Conservation (phyloP, 495 filamentous ascomycete genomes). For the Aspergillus sparsus region DNA sequence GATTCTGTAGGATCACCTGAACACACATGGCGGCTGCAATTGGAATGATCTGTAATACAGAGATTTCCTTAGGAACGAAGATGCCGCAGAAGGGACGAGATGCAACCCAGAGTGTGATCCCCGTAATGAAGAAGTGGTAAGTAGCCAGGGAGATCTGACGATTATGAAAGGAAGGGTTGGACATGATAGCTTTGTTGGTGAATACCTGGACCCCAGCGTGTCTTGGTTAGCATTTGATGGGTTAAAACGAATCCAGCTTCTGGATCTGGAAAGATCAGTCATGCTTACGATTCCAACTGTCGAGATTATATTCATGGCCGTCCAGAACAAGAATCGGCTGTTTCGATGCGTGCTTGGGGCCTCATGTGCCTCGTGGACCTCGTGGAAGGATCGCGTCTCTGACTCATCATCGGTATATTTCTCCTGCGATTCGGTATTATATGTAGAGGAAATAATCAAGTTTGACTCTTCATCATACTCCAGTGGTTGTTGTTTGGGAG, state of each 20-base stretch:
- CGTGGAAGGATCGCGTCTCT: background rate
- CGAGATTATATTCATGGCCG: slow-evolving; percentile 22
- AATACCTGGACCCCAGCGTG: slow-evolving; percentile 56
- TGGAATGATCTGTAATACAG: slow-evolving; percentile 61
- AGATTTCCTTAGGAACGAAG: slow-evolving; percentile 58
- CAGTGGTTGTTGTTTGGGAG: background rate
- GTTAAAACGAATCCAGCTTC: slow-evolving; percentile 9
- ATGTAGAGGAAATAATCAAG: slow-evolving; percentile 1
- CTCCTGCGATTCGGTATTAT: slow-evolving; percentile 3
- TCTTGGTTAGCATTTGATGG: background rate
- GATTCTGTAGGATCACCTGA: slow-evolving; percentile 74
- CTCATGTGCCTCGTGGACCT: background rate
- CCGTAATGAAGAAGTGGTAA: slow-evolving; percentile 75
- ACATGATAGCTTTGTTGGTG: slow-evolving; percentile 76
- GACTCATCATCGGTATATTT: background rate
- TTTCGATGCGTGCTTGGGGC: background rate
- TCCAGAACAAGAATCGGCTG: slow-evolving; percentile 20
- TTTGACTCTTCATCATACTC: slow-evolving; percentile 12
- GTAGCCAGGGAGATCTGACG: slow-evolving; percentile 69
- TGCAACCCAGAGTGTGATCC: slow-evolving; percentile 61
- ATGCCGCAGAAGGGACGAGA: slow-evolving; percentile 62
- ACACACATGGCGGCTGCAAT: slow-evolving; percentile 66
- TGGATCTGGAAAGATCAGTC: background rate
- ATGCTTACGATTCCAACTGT: slow-evolving; percentile 18
- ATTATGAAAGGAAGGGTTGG: slow-evolving; percentile 62